These are phyloP conservation scores for Protomyces pachydermus DNA, from an alignment of 1,139 yeast genomes.

Conservation along the genomic window DNA sequence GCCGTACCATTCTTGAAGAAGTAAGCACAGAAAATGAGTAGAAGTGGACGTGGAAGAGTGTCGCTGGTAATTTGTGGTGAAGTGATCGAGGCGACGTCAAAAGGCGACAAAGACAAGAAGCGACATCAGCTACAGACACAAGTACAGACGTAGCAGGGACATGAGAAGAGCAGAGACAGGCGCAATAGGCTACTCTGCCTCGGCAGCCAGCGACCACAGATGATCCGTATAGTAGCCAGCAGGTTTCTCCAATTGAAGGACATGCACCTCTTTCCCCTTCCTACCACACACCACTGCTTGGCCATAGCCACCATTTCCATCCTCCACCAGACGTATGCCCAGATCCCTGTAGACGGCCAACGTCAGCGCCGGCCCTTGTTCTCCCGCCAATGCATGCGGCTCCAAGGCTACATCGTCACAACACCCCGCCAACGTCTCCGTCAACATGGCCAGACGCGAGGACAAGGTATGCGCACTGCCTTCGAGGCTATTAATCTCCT, in stretches of 20 bases:
- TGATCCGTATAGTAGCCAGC: constrained; percentile 63
- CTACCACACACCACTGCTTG: constrained; percentile 47
- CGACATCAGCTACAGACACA: no score
- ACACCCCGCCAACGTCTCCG: constrained; percentile 43
- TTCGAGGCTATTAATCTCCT: constrained; percentile 54
- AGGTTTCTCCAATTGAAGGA: constrained; percentile 53
- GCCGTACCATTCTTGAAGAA: not conserved
- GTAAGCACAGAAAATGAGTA: no score
- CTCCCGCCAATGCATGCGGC: constrained; percentile 32
- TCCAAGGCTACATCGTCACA: constrained; percentile 38
- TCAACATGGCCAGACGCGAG: constrained; percentile 45
- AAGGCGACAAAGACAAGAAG: not conserved
- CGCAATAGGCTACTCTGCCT: not conserved
- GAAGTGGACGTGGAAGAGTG: no score
- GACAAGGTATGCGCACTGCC: constrained; percentile 49
- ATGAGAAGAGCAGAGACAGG: not conserved
- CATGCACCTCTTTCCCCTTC: constrained; percentile 48
- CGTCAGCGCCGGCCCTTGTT: constrained; percentile 31
- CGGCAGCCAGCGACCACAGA: constrained; percentile 58
- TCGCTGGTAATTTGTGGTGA: no score
- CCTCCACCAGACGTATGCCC: constrained; percentile 41
- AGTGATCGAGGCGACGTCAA: no score
- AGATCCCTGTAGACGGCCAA: constrained; percentile 41
- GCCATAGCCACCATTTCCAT: constrained; percentile 40
- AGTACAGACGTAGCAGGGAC: no score